Evolutionary conservation across 208 protist species (phyloP).

Genomic region (Acanthamoeba healyi): DNA sequence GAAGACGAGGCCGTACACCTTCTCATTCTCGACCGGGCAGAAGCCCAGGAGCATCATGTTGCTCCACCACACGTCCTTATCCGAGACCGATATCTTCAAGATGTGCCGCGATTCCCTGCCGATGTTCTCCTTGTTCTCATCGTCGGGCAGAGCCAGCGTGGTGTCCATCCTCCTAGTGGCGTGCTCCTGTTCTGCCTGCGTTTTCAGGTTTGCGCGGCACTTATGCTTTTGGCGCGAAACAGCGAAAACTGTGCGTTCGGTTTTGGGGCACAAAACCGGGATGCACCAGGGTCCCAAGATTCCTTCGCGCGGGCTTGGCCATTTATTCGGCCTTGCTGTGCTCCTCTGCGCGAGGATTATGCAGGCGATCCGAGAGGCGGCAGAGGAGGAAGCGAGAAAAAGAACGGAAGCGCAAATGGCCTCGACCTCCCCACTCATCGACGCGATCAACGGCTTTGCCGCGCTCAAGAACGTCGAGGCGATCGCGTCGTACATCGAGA

Average conservation of each 20-base stretch:
- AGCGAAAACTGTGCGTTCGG: background rate
- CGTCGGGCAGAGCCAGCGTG: background rate
- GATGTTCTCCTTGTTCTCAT: background rate
- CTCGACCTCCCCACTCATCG: background rate
- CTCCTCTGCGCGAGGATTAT: background rate
- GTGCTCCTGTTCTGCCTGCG: too few relatives aligned
- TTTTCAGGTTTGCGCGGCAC: too few relatives aligned
- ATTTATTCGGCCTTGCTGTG: too few relatives aligned
- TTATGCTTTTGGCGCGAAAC: slow-evolving; percentile 57
- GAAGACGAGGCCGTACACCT: background rate
- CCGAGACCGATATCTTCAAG: background rate
- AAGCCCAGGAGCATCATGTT: slow-evolving; percentile 65
- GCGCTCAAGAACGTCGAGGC: slow-evolving; percentile 6
- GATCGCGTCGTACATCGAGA: background rate
- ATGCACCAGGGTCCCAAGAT: background rate
- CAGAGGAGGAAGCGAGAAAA: background rate
- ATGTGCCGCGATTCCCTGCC: background rate
- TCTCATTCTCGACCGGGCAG: slow-evolving; percentile 27
- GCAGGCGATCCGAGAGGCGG: background rate
- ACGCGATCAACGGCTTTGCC: slow-evolving; percentile 16
- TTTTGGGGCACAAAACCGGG: background rate
- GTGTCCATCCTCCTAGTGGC: slow-evolving; percentile 28
- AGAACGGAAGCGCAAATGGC: background rate
- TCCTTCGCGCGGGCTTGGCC: background rate
- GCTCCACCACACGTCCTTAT: slow-evolving; percentile 43